Evolutionary conservation across 1,284 basidiomycete genomes (phyloP).

Genomic region (Puccinia coronata): DNA sequence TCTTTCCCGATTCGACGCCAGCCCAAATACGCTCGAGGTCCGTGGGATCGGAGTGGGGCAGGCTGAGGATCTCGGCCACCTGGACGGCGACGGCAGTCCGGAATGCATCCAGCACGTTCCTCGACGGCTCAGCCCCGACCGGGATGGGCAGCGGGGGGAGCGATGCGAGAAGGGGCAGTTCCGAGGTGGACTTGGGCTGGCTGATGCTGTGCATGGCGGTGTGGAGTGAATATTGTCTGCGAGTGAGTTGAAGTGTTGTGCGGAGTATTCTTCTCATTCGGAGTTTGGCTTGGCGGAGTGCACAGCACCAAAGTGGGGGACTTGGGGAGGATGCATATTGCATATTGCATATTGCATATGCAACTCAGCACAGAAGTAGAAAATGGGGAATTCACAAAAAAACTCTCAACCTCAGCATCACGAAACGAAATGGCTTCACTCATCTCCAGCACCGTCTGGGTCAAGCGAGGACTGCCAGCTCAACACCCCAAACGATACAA

Average conservation of each 20-base stretch:
- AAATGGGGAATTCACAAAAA: no score
- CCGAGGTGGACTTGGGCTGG: constrained; percentile 58
- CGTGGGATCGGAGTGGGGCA: constrained; percentile 64
- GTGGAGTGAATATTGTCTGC: not conserved
- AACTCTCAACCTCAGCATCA: no score
- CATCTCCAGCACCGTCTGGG: constrained; percentile 69
- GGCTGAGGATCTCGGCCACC: constrained; percentile 70
- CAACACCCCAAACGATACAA: constrained; percentile 83
- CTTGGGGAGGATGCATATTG: no score
- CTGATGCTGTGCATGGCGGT: not conserved
- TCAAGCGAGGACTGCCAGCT: constrained; percentile 75
- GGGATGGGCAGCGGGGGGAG: constrained; percentile 56
- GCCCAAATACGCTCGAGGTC: constrained; percentile 70
- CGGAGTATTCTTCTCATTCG: no score
- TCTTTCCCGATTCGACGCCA: constrained; percentile 86
- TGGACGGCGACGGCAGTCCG: constrained; percentile 77
- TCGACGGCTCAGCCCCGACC: constrained; percentile 66
- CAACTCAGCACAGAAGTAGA: not conserved
- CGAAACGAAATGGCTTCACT: constrained; percentile 57
- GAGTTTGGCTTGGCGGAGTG: no score
- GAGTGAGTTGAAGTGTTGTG: not conserved
- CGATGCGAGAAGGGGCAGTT: constrained; percentile 60
- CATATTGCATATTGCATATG: no score
- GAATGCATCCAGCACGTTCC: constrained; percentile 79
- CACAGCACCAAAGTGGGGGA: no score